Conservation (phyloP, 371 early-diverging fungal genomes). For the Polyrhizophydium stewartii region DNA sequence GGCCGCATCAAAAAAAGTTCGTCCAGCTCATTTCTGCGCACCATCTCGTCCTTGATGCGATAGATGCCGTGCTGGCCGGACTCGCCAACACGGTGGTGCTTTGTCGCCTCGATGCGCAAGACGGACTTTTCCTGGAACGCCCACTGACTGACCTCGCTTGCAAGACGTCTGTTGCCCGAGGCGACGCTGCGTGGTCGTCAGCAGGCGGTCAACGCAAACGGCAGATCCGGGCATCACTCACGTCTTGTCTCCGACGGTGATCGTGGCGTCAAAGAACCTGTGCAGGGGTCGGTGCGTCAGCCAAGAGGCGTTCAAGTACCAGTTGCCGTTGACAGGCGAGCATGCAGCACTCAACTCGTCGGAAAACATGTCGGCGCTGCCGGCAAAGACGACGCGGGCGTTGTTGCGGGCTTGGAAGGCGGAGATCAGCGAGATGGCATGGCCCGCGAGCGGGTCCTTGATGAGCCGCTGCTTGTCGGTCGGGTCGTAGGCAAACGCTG, state of each 20-base stretch:
- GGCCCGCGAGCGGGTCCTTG: conserved; percentile 41
- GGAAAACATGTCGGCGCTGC: conserved; percentile 76
- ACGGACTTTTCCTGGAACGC: conserved; percentile 90
- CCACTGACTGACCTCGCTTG: conserved; percentile 76
- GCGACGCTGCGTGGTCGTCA: too few species aligned
- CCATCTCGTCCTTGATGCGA: conserved; percentile 85
- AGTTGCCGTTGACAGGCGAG: too few species aligned
- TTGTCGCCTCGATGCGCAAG: conserved; percentile 55
- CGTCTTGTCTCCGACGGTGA: not conserved
- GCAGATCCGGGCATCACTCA: not conserved
- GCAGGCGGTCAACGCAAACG: conserved; percentile 2
- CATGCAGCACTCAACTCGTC: conserved; percentile 42
- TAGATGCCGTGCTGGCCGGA: conserved; percentile 66
- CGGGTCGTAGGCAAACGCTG: conserved; percentile 13
- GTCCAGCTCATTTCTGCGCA: conserved; percentile 47
- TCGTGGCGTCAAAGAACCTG: not conserved
- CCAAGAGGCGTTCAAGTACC: too few species aligned
- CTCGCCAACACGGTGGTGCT: conserved; percentile 70
- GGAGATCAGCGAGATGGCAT: conserved; percentile 61
- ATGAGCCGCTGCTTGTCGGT: conserved; percentile 34
- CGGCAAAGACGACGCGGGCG: conserved; percentile 81
- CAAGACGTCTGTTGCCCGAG: conserved; percentile 71
- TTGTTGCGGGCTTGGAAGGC: conserved; percentile 85
- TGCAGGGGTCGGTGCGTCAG: too few species aligned
- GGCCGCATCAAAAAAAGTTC: not conserved